Base-by-base conservation (phyloP, 2,329 filamentous ascomycete species). In the Apiospora hydei region DNA sequence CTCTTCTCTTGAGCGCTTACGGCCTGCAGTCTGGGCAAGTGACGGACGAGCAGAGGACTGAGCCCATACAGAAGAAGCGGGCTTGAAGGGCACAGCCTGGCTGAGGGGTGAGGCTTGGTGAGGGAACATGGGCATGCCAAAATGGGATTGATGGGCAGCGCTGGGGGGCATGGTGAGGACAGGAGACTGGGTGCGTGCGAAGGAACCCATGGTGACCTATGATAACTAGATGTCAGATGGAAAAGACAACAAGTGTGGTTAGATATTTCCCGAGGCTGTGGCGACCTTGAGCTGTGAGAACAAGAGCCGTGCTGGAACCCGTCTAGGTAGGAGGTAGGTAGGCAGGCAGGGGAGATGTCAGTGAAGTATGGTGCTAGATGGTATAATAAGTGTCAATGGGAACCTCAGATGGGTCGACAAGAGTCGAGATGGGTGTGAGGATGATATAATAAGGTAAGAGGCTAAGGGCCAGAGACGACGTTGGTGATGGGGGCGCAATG, bases 1-100 rank as follows among this genome's bases (percentile, higher is more conserved):
- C 81, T 95, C 93, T 78, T 93, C 91, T 79, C 93, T 89, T 74
- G 92, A 94, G 76, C 93, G 91, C 84, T 95, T 95, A 80, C 92
- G 91, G 76, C 93, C 91, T 76, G 89, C 89, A n/a, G 81, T 80
- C 57, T 79, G 78, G 51, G 78, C 76, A 67, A 72, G 76, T 69
- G 71, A 70, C 21, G 78, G 75, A 34, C 77, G 74, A 49, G 78
- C 73, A 26, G 80, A 75, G 61, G 73, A 46, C 64, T 79, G 80
- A 34, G 80, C 76, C 78, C 81, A 81, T 30, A 81, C 78, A 61
- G 80, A 78, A 71, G 81, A 73, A 47, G 80, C 76, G 72, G 79
- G 77, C 46, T 66, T 53, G 74, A 83, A 81, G 21, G 82, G 77
- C 70, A 81, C 78, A 70, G 81, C 74, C 70, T 77, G 77, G 72